phyloP scores from a whole-genome alignment of 345 rosid genomes.

The Odontarrhena argentea region DNA sequence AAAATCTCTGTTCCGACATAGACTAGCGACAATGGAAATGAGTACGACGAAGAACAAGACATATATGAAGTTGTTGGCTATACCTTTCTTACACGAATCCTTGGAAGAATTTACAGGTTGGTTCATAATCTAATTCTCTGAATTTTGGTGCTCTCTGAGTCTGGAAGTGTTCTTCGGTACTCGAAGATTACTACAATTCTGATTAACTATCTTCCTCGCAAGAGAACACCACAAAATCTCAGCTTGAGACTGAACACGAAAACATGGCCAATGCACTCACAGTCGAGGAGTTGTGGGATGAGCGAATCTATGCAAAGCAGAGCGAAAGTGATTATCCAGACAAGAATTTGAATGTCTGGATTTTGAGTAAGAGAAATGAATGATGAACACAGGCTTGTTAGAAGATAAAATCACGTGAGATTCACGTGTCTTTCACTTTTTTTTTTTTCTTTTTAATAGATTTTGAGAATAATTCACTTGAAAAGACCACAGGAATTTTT shows the following conservation, averaged over 20 bases:
- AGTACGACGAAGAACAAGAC: background rate
- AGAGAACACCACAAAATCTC: too few relatives aligned
- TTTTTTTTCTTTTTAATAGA: too few relatives aligned
- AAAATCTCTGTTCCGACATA: background rate
- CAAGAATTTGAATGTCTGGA: conserved; percentile 26
- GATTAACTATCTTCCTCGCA: too few relatives aligned
- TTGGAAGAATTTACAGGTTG: background rate
- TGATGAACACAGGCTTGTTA: background rate
- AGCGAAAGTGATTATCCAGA: background rate
- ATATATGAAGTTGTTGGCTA: conserved; percentile 2
- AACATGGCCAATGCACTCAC: too few relatives aligned
- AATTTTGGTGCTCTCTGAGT: too few relatives aligned
- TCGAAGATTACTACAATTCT: too few relatives aligned
- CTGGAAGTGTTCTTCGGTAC: too few relatives aligned
- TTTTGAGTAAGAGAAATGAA: conserved; percentile 19
- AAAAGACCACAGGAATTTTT: too few relatives aligned
- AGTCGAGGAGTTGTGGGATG: background rate
- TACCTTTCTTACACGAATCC: conserved; percentile 34
- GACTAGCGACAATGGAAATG: background rate
- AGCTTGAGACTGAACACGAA: too few relatives aligned
- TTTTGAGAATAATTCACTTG: too few relatives aligned
- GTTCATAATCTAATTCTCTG: too few relatives aligned
- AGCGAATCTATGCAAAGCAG: conserved; percentile 2
- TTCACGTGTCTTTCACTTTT: conserved; percentile 14
- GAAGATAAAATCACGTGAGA: conserved; percentile 38